Evolutionary conservation across 2,329 filamentous ascomycete genomes (phyloP).

Genomic region (Aspergillus awamori): DNA sequence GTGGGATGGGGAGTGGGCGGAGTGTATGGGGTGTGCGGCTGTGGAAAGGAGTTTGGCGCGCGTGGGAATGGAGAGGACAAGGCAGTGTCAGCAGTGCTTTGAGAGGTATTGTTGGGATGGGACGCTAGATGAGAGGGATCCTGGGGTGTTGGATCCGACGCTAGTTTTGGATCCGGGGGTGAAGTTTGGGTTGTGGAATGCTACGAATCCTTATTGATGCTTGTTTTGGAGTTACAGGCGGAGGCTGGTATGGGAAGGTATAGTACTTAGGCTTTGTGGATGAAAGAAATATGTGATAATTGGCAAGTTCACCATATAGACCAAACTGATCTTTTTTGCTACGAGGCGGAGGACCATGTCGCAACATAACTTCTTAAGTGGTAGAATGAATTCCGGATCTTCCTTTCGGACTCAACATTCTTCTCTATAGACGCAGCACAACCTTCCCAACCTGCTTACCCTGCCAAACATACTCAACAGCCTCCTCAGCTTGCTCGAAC

Average conservation of each 20-base stretch:
- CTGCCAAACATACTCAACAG: constrained; percentile 47
- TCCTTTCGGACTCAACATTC: no score
- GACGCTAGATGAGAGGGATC: background rate
- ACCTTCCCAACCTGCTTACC: constrained; percentile 51
- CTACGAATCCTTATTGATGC: background rate
- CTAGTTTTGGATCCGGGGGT: background rate
- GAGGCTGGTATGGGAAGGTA: background rate
- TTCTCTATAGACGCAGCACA: constrained; percentile 22
- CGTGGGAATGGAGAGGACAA: background rate
- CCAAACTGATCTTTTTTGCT: no score
- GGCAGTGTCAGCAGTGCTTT: background rate
- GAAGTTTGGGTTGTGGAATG: background rate
- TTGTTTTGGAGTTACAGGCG: background rate
- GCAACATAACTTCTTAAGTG: background rate
- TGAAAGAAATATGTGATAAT: no score
- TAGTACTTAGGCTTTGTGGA: no score
- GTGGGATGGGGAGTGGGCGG: background rate
- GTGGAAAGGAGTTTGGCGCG: background rate
- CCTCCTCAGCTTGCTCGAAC: constrained; percentile 48
- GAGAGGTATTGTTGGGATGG: background rate
- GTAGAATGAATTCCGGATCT: background rate
- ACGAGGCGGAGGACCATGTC: background rate
- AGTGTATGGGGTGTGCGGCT: background rate
- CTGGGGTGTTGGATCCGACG: background rate
- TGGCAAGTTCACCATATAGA: no score